These are phyloP conservation scores for grape (Vitis vinifera) DNA, from an alignment of 164 flowering plant genomes.

Conservation along the genomic window DNA sequence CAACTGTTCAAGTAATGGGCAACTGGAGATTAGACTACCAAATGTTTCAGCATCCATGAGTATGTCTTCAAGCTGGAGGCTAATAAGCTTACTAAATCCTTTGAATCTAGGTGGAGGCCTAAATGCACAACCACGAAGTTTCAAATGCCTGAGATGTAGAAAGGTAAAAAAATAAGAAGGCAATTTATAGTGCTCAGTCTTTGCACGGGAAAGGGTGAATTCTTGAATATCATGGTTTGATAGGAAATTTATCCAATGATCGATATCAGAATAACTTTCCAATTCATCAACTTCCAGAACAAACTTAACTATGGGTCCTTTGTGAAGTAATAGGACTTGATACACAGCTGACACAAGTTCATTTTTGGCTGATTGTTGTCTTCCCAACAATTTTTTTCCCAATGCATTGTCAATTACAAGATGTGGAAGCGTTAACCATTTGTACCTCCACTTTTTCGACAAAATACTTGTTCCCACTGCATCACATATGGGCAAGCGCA, in stretches of 20 bases:
- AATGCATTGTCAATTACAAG: conserved; percentile 3
- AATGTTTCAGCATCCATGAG: no score
- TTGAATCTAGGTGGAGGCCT: not conserved
- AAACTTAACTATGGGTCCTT: conserved; percentile 17
- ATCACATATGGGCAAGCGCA: conserved; percentile 15
- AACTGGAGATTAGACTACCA: not conserved
- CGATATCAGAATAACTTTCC: not conserved
- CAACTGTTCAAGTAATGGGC: conserved; percentile 18
- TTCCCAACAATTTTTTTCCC: not conserved
- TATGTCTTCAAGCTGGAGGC: no score
- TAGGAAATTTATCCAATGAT: conserved; percentile 9
- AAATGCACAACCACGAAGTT: not conserved
- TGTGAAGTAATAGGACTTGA: conserved; percentile 14
- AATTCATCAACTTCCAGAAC: not conserved
- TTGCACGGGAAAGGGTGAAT: not conserved
- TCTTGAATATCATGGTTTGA: conserved; percentile 14
- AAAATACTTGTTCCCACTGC: conserved; percentile 23
- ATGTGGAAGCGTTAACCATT: conserved; percentile 9
- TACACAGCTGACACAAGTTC: not conserved
- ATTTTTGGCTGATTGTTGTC: not conserved
- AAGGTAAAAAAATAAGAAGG: not conserved
- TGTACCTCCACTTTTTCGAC: conserved; percentile 19
- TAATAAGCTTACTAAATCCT: not conserved
- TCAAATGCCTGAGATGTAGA: not conserved
- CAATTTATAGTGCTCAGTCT: not conserved